These are phyloP conservation scores for Aspergillus sp. DNA, from an alignment of 2,329 filamentous ascomycete genomes.

Conservation along the genomic window DNA sequence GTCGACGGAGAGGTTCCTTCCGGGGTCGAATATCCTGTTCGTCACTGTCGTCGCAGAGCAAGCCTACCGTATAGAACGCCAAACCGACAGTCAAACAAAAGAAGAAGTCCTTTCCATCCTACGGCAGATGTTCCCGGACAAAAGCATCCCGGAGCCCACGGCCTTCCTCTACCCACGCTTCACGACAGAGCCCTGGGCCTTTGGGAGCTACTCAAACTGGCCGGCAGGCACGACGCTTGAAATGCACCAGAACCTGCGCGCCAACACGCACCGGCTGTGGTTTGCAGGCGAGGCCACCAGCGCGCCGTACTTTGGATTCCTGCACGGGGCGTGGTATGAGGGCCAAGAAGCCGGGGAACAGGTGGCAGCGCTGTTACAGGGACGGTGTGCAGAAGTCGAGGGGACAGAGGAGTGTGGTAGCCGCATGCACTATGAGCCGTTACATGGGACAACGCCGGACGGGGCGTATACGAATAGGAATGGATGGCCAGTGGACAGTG, in stretches of 20 bases:
- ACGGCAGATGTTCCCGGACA: slow-evolving; percentile 53
- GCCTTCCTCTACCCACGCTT: slow-evolving; percentile 56
- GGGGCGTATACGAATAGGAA: slow-evolving; percentile 21
- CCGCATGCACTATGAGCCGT: slow-evolving; percentile 18
- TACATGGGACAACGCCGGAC: slow-evolving; percentile 24
- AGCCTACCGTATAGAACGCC: slow-evolving; percentile 51
- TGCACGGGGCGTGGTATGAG: slow-evolving; percentile 56
- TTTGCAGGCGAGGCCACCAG: slow-evolving; percentile 60
- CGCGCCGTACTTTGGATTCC: slow-evolving; percentile 56
- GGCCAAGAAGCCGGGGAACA: slow-evolving; percentile 43
- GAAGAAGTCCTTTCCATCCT: slow-evolving; percentile 51
- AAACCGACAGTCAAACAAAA: slow-evolving; percentile 51
- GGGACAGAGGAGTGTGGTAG: slow-evolving; percentile 11
- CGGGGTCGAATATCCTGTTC: slow-evolving; percentile 57
- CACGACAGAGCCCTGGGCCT: slow-evolving; percentile 44
- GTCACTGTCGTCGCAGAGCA: slow-evolving; percentile 53
- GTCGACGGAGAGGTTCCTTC: slow-evolving; percentile 49
- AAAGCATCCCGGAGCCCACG: slow-evolving; percentile 50
- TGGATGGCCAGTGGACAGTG: slow-evolving; percentile 24
- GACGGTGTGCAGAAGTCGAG: slow-evolving; percentile 12
- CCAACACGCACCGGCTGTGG: slow-evolving; percentile 54
- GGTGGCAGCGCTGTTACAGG: slow-evolving; percentile 19
- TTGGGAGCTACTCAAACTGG: slow-evolving; percentile 62
- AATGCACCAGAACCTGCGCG: slow-evolving; percentile 59
- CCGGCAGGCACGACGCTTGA: slow-evolving; percentile 55